Evolutionary conservation across 1,284 basidiomycete species (phyloP), one percentile per base, ranked within the genome.

Genomic region (Microbotryum intermedium): DNA sequence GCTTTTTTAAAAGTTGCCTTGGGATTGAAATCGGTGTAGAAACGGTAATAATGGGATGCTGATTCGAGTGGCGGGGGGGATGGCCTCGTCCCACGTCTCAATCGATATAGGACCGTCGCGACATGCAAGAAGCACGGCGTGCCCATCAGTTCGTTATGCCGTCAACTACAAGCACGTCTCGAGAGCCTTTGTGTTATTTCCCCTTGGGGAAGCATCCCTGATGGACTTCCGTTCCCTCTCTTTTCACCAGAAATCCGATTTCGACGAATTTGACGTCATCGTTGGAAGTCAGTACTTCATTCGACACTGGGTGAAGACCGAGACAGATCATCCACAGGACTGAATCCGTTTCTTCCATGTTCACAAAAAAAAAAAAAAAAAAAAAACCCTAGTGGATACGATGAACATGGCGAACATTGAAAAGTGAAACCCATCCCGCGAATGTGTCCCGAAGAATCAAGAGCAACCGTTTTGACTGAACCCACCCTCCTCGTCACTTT

Each of bases 251-350:
- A 55, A 57, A 6, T 25, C 46, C 5, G 69, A 71, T 29, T 71
- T 69, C 28, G 58, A 57, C 21, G 52, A 62, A 6, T 71, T 71
- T 50, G 69, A 69, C 58, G 64, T 63, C 44, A 65, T 71, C 47
- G 46, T 71, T n/a, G 69, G 61, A 10, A 70, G 66, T n/a, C 11
- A 39, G 34, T 39, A 39, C 34, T 11, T 39, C 16, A n/a, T n/a
- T n/a, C n/a, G n/a, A n/a, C n/a, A n/a, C n/a, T n/a, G n/a, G n/a
- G n/a, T n/a, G n/a, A n/a, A n/a, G n/a, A n/a, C n/a, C n/a, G n/a
- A n/a, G n/a, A n/a, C n/a, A n/a, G n/a, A n/a, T n/a, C n/a, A n/a
- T n/a, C n/a, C n/a, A n/a, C n/a, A n/a, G n/a, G n/a, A n/a, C n/a
- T n/a, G n/a, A n/a, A n/a, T n/a, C n/a, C n/a, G n/a, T n/a, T n/a